Evolutionary conservation across 179 eudicot species (phyloP).

Genomic region (Beta lomatogona): DNA sequence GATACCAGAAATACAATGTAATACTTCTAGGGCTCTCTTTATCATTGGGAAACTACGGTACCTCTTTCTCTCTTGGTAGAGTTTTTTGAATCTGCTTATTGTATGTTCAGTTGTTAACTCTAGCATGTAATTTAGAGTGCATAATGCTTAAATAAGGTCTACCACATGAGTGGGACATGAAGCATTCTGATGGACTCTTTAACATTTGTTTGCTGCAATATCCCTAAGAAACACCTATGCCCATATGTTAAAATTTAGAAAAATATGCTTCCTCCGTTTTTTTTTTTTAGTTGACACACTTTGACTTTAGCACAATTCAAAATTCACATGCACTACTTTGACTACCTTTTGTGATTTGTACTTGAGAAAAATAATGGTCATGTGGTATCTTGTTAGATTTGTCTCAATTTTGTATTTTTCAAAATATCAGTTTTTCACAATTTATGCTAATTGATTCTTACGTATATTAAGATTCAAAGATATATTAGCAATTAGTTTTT

Average conservation of each 20-base stretch:
- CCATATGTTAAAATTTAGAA: not conserved
- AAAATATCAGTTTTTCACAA: too few relatives aligned
- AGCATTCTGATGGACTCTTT: not conserved
- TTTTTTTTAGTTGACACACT: too few relatives aligned
- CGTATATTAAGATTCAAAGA: not conserved
- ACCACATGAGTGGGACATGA: not conserved
- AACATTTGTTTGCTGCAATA: not conserved
- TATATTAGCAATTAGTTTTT: not conserved
- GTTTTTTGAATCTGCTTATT: conserved; percentile 10
- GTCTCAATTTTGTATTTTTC: too few relatives aligned
- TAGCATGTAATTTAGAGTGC: not conserved
- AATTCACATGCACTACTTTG: too few relatives aligned
- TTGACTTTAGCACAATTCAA: too few relatives aligned
- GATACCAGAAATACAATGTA: conserved; percentile 98
- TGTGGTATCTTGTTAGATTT: too few relatives aligned
- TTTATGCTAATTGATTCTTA: too few relatives aligned
- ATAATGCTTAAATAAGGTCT: conserved; percentile 5
- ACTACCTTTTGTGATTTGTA: too few relatives aligned
- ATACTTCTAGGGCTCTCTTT: conserved; percentile 47
- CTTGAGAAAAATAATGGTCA: too few relatives aligned
- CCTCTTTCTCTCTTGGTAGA: conserved; percentile 47
- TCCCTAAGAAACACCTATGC: not conserved
- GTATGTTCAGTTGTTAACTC: conserved; percentile 9
- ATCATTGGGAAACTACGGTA: conserved; percentile 47
- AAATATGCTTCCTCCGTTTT: too few relatives aligned